phyloP scores from a whole-genome alignment of 1,139 yeast species.

The Pichia sp. region DNA sequence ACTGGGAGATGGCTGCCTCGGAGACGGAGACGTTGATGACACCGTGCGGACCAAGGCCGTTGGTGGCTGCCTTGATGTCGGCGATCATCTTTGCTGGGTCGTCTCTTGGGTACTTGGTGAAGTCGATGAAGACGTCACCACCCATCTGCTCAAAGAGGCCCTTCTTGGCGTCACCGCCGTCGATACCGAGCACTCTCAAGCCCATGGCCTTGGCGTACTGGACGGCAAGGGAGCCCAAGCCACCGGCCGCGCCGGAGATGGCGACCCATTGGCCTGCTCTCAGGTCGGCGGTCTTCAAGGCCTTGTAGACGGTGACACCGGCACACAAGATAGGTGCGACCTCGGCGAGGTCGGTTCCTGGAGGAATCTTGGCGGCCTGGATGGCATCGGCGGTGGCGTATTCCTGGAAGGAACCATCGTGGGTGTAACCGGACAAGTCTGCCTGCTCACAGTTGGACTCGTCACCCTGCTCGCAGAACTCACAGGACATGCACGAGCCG shows the following conservation, averaged over 20 bases:
- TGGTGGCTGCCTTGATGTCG: constrained; percentile 53
- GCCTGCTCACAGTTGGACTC: constrained; percentile 71
- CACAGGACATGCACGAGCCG: constrained; percentile 72
- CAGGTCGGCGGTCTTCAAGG: constrained; percentile 64
- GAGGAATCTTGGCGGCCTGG: constrained; percentile 76
- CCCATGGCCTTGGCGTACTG: constrained; percentile 86
- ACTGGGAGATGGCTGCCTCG: constrained; percentile 60
- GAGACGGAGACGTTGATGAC: constrained; percentile 72
- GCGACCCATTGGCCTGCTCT: constrained; percentile 76
- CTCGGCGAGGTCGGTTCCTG: constrained; percentile 65
- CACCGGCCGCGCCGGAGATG: constrained; percentile 82
- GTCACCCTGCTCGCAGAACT: constrained; percentile 61
- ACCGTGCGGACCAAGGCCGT: constrained; percentile 71
- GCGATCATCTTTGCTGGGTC: constrained; percentile 46
- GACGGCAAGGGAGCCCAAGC: constrained; percentile 75
- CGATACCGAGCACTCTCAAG: constrained; percentile 69
- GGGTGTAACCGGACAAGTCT: constrained; percentile 73
- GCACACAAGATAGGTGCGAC: constrained; percentile 80
- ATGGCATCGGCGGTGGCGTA: constrained; percentile 83
- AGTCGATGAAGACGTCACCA: constrained; percentile 69
- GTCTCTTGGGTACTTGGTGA: constrained; percentile 34
- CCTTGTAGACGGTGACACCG: constrained; percentile 82
- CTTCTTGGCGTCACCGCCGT: constrained; percentile 67
- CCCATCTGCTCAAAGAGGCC: constrained; percentile 54
- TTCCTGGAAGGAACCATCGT: constrained; percentile 81